A percentile compares a stretch with the other conserved stretches of the same genome.
Conservation (phyloP, 345 rosid genomes). For the Sapria himalayana region DNA sequence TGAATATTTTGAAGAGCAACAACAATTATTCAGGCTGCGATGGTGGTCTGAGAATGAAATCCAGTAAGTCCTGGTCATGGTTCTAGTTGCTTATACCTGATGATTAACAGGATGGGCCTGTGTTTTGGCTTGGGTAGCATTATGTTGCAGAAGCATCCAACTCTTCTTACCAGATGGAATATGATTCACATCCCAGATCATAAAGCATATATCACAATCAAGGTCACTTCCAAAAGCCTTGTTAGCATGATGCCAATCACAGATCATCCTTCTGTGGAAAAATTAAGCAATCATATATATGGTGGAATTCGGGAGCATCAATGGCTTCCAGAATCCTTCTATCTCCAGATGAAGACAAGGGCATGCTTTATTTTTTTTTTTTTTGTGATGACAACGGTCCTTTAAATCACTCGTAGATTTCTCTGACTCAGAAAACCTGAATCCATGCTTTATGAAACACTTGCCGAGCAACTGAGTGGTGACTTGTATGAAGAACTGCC, state of each 20-base stretch:
- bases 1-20: too few relatives aligned
- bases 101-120: constrained; percentile 26
- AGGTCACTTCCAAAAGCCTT: constrained; percentile 98
- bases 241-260: constrained; percentile 67
- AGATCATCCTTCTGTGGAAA: constrained; percentile 89
- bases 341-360: constrained; percentile 98
- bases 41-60: too few relatives aligned
- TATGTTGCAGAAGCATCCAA: constrained; percentile 49
- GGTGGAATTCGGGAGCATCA: constrained; percentile 47
- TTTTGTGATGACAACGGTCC: constrained; percentile 55
- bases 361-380: too few relatives aligned
- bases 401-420: constrained; percentile 35
- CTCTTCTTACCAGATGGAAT: constrained; percentile 63
- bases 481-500: constrained; percentile 81
- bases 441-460: constrained; percentile 65
- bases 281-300: constrained; percentile 69
- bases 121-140: constrained; percentile 17
- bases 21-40: too few relatives aligned
- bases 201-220: constrained; percentile 80
- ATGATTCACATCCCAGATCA: constrained; percentile 74
- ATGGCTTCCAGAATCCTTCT: constrained; percentile 77
- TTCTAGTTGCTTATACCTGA: too few relatives aligned
- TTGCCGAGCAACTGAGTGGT: constrained; percentile 50
- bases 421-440: constrained; percentile 32
- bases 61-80: too few relatives aligned